Evolutionary conservation across 352 stramenopile species (phyloP).

Genomic region (Globisporangium orthogonon): DNA sequence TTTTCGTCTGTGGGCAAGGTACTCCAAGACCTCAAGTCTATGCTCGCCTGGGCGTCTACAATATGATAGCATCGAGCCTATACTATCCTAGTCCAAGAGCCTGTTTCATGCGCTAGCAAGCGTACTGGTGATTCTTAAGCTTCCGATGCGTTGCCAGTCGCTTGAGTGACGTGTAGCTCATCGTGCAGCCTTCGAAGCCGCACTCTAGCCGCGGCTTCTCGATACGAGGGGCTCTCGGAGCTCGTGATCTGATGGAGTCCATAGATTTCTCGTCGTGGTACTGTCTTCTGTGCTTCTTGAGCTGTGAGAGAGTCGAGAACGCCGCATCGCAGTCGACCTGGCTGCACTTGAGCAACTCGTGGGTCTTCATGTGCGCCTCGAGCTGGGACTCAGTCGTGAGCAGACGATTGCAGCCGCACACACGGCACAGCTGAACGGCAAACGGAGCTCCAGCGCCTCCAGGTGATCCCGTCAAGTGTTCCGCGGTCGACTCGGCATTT

Average conservation of each 20-base stretch:
- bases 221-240: not conserved
- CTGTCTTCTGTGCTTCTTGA: slow-evolving; percentile 23
- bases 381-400: slow-evolving; percentile 19
- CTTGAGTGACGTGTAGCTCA: slow-evolving; percentile 36
- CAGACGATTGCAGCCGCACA: slow-evolving; percentile 31
- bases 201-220: slow-evolving; percentile 21
- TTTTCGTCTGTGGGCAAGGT: too few relatives aligned
- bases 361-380: slow-evolving; percentile 16
- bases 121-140: slow-evolving; percentile 7
- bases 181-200: slow-evolving; percentile 20
- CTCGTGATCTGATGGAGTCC: not conserved
- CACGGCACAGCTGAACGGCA: slow-evolving; percentile 22
- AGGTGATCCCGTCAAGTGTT: not conserved
- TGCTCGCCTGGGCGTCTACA: too few relatives aligned
- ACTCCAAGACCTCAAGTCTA: too few relatives aligned
- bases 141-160: slow-evolving; percentile 26
- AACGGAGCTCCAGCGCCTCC: slow-evolving; percentile 9
- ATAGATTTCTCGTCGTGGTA: not conserved
- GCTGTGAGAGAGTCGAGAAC: slow-evolving; percentile 19
- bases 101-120: not conserved
- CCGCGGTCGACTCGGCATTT: not conserved
- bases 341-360: slow-evolving; percentile 24
- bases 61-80: too few relatives aligned
- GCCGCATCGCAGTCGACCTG: slow-evolving; percentile 19
- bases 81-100: not conserved